Conservation (phyloP, 805 yeast species). For the Hanseniaspora jakobsenii region DNA sequence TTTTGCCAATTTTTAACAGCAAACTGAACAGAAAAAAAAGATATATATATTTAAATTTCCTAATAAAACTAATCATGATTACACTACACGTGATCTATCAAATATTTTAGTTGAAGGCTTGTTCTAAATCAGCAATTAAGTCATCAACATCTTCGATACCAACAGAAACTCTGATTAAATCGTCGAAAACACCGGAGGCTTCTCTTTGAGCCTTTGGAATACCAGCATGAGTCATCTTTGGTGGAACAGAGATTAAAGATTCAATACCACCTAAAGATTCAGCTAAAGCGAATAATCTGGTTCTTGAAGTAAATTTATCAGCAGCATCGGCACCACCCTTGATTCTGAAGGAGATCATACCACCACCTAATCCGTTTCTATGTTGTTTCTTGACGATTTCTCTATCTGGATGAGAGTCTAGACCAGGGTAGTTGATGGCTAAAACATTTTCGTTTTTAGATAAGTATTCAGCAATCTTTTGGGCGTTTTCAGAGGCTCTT, state of each 20-base stretch:
- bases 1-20: too few species aligned
- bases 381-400: conserved; percentile 61
- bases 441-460: conserved; percentile 37
- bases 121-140: conserved; percentile 55
- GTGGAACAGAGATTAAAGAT: conserved; percentile 76
- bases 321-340: conserved; percentile 73
- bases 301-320: conserved; percentile 55
- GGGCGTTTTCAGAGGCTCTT: conserved; percentile 57
- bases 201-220: conserved; percentile 70
- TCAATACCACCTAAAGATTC: conserved; percentile 88
- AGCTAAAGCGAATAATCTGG: conserved; percentile 71
- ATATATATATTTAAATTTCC: too few species aligned
- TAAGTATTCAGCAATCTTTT: conserved; percentile 56
- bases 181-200: conserved; percentile 68
- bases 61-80: too few species aligned
- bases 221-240: conserved; percentile 87
- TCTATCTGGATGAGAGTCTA: conserved; percentile 50
- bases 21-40: too few species aligned
- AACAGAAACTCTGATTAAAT: conserved; percentile 68
- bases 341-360: conserved; percentile 80
- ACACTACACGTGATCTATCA: too few species aligned
- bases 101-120: conserved; percentile 45
- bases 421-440: conserved; percentile 75
- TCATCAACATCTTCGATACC: conserved; percentile 81
- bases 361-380: conserved; percentile 78